These are phyloP conservation scores for Dioszegia aurantiaca DNA, from an alignment of 768 basidiomycete species.

Conservation along the genomic window DNA sequence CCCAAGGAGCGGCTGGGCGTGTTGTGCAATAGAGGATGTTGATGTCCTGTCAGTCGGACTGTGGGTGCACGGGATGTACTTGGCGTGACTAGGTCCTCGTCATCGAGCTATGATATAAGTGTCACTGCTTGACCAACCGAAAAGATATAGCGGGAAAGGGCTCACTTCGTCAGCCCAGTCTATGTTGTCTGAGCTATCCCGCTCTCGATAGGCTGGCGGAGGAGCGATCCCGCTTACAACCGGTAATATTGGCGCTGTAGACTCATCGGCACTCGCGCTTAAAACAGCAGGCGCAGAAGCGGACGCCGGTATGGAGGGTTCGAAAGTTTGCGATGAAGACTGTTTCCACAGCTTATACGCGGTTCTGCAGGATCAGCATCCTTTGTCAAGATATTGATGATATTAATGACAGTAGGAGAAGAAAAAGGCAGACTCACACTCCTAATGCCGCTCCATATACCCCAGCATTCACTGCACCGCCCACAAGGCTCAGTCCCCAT, in stretches of 20 bases:
- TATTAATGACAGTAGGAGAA: not conserved
- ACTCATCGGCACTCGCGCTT: not conserved
- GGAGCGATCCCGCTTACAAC: conserved; percentile 2
- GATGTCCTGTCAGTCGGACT: conserved; percentile 4
- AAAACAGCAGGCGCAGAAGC: not conserved
- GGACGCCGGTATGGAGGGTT: not conserved
- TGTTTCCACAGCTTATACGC: conserved; percentile 13
- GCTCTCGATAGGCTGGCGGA: conserved; percentile 10
- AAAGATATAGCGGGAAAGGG: too few species aligned
- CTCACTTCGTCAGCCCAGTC: conserved; percentile 13
- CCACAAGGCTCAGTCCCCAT: conserved; percentile 10
- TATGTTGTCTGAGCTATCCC: not conserved
- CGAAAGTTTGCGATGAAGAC: not conserved
- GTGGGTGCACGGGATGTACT: conserved; percentile 4
- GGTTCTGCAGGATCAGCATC: not conserved
- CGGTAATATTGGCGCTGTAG: not conserved
- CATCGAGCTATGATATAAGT: conserved; percentile 11
- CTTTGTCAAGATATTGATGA: not conserved
- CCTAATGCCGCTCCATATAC: conserved; percentile 14
- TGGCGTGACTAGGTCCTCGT: conserved; percentile 3
- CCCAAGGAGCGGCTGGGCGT: conserved; percentile 9
- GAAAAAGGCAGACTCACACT: conserved; percentile 11
- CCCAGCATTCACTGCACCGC: conserved; percentile 11
- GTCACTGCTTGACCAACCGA: too few species aligned
- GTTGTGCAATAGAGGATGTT: conserved; percentile 11